Conservation (phyloP, 2,329 filamentous ascomycete genomes). For the Epichloe elymi region DNA sequence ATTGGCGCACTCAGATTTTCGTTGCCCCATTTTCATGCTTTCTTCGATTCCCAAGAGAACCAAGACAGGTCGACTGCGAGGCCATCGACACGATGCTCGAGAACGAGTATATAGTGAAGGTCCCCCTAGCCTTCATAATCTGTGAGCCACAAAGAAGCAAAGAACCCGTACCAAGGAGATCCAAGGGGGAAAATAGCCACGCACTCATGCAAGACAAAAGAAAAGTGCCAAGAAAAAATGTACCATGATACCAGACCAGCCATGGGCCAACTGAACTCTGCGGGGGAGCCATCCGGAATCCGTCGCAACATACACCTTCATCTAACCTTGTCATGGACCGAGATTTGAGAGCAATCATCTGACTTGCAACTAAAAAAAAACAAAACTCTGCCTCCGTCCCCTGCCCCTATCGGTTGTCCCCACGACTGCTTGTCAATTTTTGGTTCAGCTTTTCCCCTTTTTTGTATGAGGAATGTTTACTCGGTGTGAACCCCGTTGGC, state of each 20-base stretch:
- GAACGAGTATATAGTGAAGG: background rate
- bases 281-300: background rate
- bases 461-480: background rate
- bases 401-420: background rate
- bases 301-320: background rate
- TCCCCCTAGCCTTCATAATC: background rate
- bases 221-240: background rate
- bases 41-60: background rate
- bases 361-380: background rate
- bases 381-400: background rate
- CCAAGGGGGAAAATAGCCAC: background rate
- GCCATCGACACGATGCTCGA: background rate
- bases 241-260: background rate
- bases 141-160: background rate
- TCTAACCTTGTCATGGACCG: background rate
- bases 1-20: background rate
- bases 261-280: background rate
- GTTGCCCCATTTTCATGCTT: background rate
- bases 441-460: background rate
- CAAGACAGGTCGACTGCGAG: background rate
- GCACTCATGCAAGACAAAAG: background rate
- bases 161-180: background rate
- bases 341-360: background rate
- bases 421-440: background rate
- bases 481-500: constrained; percentile 5